Evolutionary conservation across 768 basidiomycete genomes (phyloP), one percentile per base, ranked within the genome.

Genomic region (Kwoniella botswanensis): DNA sequence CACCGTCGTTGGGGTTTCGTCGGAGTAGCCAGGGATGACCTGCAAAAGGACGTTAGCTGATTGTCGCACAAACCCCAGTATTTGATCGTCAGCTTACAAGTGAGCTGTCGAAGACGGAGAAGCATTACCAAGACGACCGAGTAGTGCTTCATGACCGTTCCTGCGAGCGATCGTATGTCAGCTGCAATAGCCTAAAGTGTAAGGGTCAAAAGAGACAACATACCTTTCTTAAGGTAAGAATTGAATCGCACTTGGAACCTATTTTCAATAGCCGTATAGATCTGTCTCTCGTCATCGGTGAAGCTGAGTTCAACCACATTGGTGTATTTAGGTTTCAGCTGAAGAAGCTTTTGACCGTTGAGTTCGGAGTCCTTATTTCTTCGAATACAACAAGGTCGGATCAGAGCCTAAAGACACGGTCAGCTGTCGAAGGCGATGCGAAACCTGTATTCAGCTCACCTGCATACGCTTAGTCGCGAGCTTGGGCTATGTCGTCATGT

Each of bases 71-170:
- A 26, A 50, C 9, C 62, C 43, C n/a, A 5, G 26, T 12, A 26
- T 3, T 26, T 26, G 24, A 26, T 26, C 24, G 24, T 43, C 22
- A 18, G 56, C 70, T 71, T 29, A 71, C 88, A 87, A 76, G 90
- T 91, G 46, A 91, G 83, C 76, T 91, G 91, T 11, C 90, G 87
- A 1, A 92, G 85, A 12, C 90, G 89, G 43, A 93, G 86, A 21
- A 93, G 90, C 87, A 93, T 86, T 24, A 86, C 85, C n/a, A 88
- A 80, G 18, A 91, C 89, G 86, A 90, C 57, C 3, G 85, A 88
- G 46, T 77, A 91, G 88, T 92, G 90, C 81, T 92, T 92, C 50
- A 92, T 82, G 12, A 92, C 90, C 0, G 91, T 91, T 1, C 90
- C 76, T 73, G 53, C 29, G 24, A 24, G 9, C 3, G 4, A 26